Percentiles rank a stretch among this genome's conserved stretches.
Evolutionary conservation across 139 green algal genomes (phyloP).

Genomic region (Asterochloris sp.): DNA sequence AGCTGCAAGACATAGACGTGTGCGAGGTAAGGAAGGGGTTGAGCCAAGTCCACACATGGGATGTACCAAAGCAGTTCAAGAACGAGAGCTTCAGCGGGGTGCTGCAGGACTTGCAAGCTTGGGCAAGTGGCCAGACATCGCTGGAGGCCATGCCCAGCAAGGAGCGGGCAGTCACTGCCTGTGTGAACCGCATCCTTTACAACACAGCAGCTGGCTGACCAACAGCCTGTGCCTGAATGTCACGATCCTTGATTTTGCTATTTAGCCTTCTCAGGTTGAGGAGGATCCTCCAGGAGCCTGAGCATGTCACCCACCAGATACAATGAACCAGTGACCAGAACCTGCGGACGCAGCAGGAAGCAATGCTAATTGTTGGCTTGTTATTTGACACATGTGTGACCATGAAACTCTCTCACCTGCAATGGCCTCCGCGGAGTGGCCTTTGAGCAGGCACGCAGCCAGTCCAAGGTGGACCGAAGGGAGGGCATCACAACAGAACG

Average conservation of each 20-base stretch:
- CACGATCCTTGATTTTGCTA: no score
- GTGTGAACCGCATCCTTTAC: no score
- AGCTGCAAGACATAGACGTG: no score
- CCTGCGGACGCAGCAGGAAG: slow-evolving; percentile 40
- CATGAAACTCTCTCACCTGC: slow-evolving; percentile 3
- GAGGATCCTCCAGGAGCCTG: slow-evolving; percentile 42
- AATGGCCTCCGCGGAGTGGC: slow-evolving; percentile 25
- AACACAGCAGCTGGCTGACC: no score
- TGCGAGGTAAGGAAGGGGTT: no score
- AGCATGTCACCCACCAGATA: slow-evolving; percentile 94
- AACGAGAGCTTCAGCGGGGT: no score
- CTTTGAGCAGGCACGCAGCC: slow-evolving; percentile 42
- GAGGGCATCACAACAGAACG: slow-evolving; percentile 53
- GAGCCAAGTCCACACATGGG: no score
- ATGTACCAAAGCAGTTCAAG: no score
- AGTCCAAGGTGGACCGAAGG: slow-evolving; percentile 54
- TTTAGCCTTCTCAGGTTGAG: background rate
- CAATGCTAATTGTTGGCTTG: background rate
- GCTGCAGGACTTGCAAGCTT: no score
- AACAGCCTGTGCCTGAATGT: background rate
- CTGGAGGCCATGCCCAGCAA: no score
- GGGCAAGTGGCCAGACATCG: no score
- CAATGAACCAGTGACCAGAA: slow-evolving; percentile 93
- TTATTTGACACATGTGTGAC: background rate
- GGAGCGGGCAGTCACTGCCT: no score